A percentile compares a stretch with the other conserved stretches of the same genome.
Evolutionary conservation across 2,329 filamentous ascomycete species (phyloP).

Genomic region (Fusarium humuli): DNA sequence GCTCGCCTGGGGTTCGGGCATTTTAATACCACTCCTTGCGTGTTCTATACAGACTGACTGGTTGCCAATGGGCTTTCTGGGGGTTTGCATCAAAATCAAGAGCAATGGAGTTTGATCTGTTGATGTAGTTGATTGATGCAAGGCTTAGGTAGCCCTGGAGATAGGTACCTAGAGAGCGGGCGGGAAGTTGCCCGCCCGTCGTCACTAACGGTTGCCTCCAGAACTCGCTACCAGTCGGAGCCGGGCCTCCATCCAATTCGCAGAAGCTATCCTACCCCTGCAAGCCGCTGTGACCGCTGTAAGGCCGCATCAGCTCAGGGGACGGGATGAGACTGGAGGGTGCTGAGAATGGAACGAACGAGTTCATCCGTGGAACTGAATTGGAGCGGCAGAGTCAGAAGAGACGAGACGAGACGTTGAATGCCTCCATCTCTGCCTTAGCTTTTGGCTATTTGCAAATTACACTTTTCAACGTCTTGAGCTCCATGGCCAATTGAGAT

Average conservation of each 20-base stretch:
- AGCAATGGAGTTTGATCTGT: background rate
- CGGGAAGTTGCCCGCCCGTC: slow-evolving; percentile 3
- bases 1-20: background rate
- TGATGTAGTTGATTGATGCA: background rate
- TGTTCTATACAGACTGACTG: background rate
- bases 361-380: background rate
- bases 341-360: background rate
- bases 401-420: background rate
- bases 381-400: background rate
- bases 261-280: slow-evolving; percentile 23
- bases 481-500: background rate
- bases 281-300: slow-evolving; percentile 20
- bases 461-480: background rate
- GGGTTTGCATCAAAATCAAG: background rate
- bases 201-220: slow-evolving; percentile 19
- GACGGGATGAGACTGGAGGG: slow-evolving; percentile 7
- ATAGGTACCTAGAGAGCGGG: background rate
- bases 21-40: background rate
- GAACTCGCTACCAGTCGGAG: slow-evolving; percentile 1
- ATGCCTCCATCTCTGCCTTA: background rate
- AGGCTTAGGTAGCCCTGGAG: background rate
- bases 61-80: background rate
- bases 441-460: background rate
- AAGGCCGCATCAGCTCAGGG: slow-evolving; percentile 25
- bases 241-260: slow-evolving; percentile 1